Percentiles rank a stretch among this genome's conserved stretches.
Evolutionary conservation across 805 yeast genomes (phyloP).

Genomic region (Yarrowia deformans): DNA sequence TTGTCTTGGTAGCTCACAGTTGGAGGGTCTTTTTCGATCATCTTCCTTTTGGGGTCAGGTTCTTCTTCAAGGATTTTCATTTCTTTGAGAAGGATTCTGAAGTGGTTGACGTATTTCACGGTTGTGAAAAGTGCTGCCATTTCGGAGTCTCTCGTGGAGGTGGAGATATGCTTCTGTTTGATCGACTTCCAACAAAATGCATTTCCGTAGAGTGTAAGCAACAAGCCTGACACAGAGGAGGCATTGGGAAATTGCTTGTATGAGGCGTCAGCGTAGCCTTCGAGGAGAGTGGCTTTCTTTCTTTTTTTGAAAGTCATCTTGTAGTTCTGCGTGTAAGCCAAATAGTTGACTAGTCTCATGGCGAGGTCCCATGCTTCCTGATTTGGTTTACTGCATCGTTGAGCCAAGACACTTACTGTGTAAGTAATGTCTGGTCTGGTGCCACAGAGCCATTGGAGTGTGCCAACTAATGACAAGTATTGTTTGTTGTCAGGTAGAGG

Average conservation of each 20-base stretch:
- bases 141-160: neutral
- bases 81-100: neutral
- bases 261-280: neutral
- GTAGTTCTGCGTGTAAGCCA: neutral
- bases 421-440: conserved; percentile 12
- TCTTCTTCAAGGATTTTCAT: no score
- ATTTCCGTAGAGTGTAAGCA: neutral
- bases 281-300: no score
- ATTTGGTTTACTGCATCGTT: conserved; percentile 1
- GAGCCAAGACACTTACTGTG: neutral
- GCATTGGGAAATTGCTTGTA: neutral
- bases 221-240: neutral
- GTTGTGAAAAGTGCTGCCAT: neutral
- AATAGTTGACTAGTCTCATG: conserved; percentile 1
- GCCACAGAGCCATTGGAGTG: neutral
- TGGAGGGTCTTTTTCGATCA: no score
- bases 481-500: neutral
- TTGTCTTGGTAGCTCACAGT: no score
- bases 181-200: neutral
- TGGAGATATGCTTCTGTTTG: neutral
- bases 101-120: neutral
- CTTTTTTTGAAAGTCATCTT: neutral
- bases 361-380: neutral
- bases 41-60: no score
- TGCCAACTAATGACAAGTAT: neutral